Base-by-base conservation (phyloP, 805 yeast genomes). In the Lipomyces sp. region DNA sequence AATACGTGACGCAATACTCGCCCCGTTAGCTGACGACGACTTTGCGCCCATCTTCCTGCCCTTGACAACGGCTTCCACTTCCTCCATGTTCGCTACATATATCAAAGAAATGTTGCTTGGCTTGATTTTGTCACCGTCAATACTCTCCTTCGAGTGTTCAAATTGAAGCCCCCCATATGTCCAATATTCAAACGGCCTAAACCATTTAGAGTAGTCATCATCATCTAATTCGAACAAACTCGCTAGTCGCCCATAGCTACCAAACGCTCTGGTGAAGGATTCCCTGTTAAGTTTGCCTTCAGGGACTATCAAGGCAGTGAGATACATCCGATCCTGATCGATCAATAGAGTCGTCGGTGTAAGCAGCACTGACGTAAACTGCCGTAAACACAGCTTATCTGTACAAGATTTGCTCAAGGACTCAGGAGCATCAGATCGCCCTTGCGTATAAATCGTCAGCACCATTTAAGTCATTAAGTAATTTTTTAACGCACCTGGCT, bases 361-460 rank as follows among this genome's bases (percentile, higher is more conserved):
- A 35, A 65, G 64, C 4, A 80, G 63, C 34, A 80, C 59, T 11
- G 83, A 80, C 3, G 76, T 71, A 51, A 63, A 66, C 75, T 91
- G 97, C 65, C 83, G 82, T 59, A 88, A 61, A 54, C 90, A 82
- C 33, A 94, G 76, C 73, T 94, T 94, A 75, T 94, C 98, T 0
- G 96, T 86, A 75, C 98, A 94, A 0, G 97, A 90, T 75, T 92
- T 94, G 37, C 96, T 90, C 59, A 84, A 76, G 0, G 96, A 84
- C 3, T 86, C 69, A 1, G 84, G 83, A 2, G 97, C 89, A 75
- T 95, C 98, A 35, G 81, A 75, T 60, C 98, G 77, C 1, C 99
- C 71, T 68, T 24, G 54, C 24, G 24, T 33, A 29, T 29, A 5
- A 29, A 24, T 51, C 34, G 13, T 7, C 10, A 51, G 54, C 7